A percentile compares a stretch with the other conserved stretches of the same genome.
Conservation (phyloP, 495 filamentous ascomycete genomes). For the Neurospora sp. region DNA sequence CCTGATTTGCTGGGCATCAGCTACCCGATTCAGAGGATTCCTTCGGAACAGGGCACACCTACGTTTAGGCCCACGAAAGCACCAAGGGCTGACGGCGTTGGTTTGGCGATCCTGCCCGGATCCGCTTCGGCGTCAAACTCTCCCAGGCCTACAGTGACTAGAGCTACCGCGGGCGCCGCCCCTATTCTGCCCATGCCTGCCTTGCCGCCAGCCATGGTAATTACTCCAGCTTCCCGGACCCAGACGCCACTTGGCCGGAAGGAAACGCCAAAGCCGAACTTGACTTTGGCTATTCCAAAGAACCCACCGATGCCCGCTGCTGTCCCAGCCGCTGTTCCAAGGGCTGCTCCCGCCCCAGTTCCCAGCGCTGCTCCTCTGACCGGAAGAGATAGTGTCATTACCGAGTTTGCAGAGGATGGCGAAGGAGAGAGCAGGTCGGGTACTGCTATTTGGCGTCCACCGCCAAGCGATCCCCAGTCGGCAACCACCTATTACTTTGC, state of each 20-base stretch:
- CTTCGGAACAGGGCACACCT: constrained; percentile 1
- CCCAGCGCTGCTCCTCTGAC: constrained; percentile 1
- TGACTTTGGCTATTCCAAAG: constrained; percentile 25
- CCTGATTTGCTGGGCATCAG: constrained; percentile 10
- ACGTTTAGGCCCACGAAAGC: constrained; percentile 12
- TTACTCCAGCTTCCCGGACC: constrained; percentile 12
- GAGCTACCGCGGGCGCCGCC: neutral
- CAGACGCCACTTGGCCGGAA: constrained; percentile 10
- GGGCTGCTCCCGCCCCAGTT: constrained; percentile 7
- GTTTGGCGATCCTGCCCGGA: constrained; percentile 30
- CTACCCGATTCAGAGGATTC: constrained; percentile 24
- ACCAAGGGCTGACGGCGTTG: constrained; percentile 24
- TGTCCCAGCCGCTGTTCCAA: neutral
- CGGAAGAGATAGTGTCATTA: constrained; percentile 30
- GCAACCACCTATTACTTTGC: constrained; percentile 31
- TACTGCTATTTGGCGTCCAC: constrained; percentile 30
- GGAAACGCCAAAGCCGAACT: constrained; percentile 20
- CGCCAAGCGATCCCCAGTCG: constrained; percentile 26
- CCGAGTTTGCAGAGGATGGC: constrained; percentile 40
- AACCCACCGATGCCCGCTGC: constrained; percentile 1
- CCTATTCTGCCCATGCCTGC: neutral
- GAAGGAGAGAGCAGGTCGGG: constrained; percentile 23
- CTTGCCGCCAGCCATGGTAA: constrained; percentile 4
- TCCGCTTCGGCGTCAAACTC: constrained; percentile 7
- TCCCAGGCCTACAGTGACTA: neutral